Evolutionary conservation across 2,329 filamentous ascomycete species (phyloP).

Genomic region (Colletotrichum chlorophyti): DNA sequence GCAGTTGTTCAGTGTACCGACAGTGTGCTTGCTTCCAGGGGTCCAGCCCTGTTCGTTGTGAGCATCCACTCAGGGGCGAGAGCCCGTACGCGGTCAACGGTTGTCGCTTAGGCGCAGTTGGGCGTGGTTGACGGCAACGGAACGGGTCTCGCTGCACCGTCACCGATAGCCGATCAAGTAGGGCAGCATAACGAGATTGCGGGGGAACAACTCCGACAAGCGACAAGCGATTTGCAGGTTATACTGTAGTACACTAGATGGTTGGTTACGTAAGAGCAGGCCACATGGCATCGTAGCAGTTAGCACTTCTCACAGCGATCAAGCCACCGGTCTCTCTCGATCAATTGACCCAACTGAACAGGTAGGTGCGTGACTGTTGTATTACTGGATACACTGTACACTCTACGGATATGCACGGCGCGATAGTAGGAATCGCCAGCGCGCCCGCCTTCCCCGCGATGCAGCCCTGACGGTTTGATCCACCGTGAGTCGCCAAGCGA

Average conservation of each 20-base stretch:
- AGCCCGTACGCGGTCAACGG: too few species aligned
- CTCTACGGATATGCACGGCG: background rate
- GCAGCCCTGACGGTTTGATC: background rate
- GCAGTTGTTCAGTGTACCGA: too few species aligned
- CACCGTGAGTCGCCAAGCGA: background rate
- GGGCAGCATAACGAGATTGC: slow-evolving; percentile 11
- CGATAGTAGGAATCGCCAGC: too few species aligned
- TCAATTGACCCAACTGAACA: too few species aligned
- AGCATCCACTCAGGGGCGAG: slow-evolving; percentile 7
- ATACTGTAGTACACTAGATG: too few species aligned
- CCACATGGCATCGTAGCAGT: too few species aligned
- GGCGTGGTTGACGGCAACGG: slow-evolving; percentile 9
- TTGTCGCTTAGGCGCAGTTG: slow-evolving; percentile 6
- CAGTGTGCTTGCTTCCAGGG: slow-evolving; percentile 22
- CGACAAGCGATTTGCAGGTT: slow-evolving; percentile 2
- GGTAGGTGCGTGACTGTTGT: too few species aligned
- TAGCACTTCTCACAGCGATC: too few species aligned
- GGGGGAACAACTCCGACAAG: slow-evolving; percentile 13
- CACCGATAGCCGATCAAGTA: slow-evolving; percentile 22
- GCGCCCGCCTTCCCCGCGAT: background rate
- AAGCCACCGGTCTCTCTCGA: too few species aligned
- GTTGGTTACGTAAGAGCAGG: too few species aligned
- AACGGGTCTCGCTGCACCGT: slow-evolving; percentile 26
- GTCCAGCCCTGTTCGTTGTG: slow-evolving; percentile 3
- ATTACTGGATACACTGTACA: too few species aligned